Conservation (phyloP, 1,284 basidiomycete genomes). For the Acaromyces ingoldii region DNA sequence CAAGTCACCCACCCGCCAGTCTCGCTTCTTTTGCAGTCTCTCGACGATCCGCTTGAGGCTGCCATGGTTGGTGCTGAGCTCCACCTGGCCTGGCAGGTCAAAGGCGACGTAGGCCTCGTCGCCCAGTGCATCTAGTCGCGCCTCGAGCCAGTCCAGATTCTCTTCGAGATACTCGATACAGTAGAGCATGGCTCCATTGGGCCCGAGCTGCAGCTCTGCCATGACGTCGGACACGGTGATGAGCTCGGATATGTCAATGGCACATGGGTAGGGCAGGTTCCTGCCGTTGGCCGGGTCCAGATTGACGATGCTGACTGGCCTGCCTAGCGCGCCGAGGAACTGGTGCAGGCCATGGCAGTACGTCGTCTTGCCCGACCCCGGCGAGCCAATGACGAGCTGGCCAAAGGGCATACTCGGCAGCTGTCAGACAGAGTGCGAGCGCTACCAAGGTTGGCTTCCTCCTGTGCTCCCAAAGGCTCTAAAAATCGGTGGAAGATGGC, state of each 20-base stretch:
- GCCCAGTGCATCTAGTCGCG: conserved; percentile 56
- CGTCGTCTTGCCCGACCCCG: conserved; percentile 15
- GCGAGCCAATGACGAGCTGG: conserved; percentile 12
- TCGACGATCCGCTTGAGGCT: conserved; percentile 63
- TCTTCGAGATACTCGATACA: conserved; percentile 95
- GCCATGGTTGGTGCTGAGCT: conserved; percentile 86
- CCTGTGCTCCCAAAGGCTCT: no score
- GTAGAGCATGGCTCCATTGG: conserved; percentile 94
- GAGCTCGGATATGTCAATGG: conserved; percentile 76
- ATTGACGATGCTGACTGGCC: conserved; percentile 74
- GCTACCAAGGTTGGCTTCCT: no score
- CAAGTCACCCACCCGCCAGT: conserved; percentile 52
- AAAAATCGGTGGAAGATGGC: no score
- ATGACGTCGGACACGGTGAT: conserved; percentile 86
- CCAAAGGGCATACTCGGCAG: conserved; percentile 14
- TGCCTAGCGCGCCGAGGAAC: conserved; percentile 7
- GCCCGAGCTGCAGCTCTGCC: conserved; percentile 78
- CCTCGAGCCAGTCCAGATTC: conserved; percentile 87
- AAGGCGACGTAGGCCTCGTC: conserved; percentile 71
- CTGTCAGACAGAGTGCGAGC: no score
- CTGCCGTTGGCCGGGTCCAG: conserved; percentile 89
- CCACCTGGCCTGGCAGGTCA: conserved; percentile 95
- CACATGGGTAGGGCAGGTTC: conserved; percentile 80
- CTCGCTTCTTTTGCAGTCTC: conserved; percentile 68
- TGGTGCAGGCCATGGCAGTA: conserved; percentile 13